Base-by-base conservation (phyloP, 495 filamentous ascomycete genomes). In the Aspergillus asperescens region DNA sequence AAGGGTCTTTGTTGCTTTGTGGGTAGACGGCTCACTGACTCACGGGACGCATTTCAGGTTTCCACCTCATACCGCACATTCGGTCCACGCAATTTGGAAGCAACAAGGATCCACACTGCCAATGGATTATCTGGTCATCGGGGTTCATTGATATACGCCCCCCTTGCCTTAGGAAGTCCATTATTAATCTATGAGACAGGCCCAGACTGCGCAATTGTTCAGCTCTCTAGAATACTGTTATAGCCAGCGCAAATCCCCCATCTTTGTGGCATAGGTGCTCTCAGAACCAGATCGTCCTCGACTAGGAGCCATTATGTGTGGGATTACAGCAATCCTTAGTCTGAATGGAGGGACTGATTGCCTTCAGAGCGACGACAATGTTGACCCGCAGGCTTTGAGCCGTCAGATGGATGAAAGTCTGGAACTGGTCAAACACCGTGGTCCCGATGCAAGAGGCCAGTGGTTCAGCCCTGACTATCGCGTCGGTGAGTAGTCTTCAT, bases 381-480 rank as follows among this genome's bases (percentile, higher is more conserved):
- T 5, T 18, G 28, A 29, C 16, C 32, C 46, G 12, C 32, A 49
- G 15, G 32, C 23, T 6, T 16, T 47, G 13, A 16, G 23, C 12
- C 10, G 13, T 13, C 25, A 50, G 28, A 40, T 61, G 13, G 48
- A 63, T 16, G 54, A 52, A 22, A 66, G 63, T 52, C 37, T 77
- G 16, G 63, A 72, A 34, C 31, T 67, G 7, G 69, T 79, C 40
- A 58, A 62, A 19, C 76, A 79, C 52, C 72, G 75, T 40, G 76
- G 76, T 10, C 76, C 77, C 3, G 76, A 79, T 58, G 62, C 62
- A 5, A 59, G 63, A 15, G 73, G 73, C 3, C 53, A 66, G 31
- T 79, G 77, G 77, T 65, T 77, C 38, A 72, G 63, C 55, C 51
- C 61, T 8, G 67, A 77, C 44, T 61, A 57, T 27, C 53, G 66